These are phyloP conservation scores for Fragaria nilgerrensis DNA, from an alignment of 306 rosid genomes.

Conservation along the genomic window DNA sequence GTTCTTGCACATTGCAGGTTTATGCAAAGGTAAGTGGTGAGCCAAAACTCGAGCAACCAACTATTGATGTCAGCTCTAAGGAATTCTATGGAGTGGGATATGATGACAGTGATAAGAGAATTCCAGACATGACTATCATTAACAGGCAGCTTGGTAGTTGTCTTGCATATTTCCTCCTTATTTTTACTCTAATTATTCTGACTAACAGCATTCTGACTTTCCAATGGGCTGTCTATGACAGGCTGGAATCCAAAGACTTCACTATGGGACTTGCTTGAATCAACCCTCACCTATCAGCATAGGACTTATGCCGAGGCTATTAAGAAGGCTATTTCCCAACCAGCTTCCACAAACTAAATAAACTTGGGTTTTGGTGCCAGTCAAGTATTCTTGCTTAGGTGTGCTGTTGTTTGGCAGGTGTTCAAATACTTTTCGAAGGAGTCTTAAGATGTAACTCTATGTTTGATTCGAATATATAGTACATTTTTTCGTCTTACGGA, in stretches of 20 bases:
- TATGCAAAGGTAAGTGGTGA: constrained; percentile 82
- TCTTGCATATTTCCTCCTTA: not conserved
- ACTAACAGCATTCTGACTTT: not conserved
- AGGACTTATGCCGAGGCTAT: constrained; percentile 86
- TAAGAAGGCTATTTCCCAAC: constrained; percentile 63
- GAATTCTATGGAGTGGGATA: constrained; percentile 94
- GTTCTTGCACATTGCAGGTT: constrained; percentile 45
- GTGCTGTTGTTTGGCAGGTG: constrained; percentile 30
- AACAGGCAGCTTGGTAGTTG: constrained; percentile 76
- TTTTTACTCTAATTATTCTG: not conserved
- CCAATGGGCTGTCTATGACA: constrained; percentile 20
- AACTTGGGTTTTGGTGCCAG: constrained; percentile 18
- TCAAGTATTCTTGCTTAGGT: constrained; percentile 30
- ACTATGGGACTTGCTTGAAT: constrained; percentile 87
- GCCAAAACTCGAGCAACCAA: constrained; percentile 52
- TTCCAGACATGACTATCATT: constrained; percentile 94
- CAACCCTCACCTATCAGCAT: constrained; percentile 92
- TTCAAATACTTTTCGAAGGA: constrained; percentile 22
- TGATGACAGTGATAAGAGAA: constrained; percentile 92
- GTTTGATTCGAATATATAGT: constrained; percentile 37
- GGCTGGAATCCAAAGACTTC: constrained; percentile 94
- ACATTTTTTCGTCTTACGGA: constrained; percentile 17
- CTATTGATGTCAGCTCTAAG: constrained; percentile 76
- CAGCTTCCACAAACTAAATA: constrained; percentile 53
- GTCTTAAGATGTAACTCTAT: constrained; percentile 27